phyloP scores from a whole-genome alignment of 2,329 filamentous ascomycete species.

The Cladophialophora carrionii region DNA sequence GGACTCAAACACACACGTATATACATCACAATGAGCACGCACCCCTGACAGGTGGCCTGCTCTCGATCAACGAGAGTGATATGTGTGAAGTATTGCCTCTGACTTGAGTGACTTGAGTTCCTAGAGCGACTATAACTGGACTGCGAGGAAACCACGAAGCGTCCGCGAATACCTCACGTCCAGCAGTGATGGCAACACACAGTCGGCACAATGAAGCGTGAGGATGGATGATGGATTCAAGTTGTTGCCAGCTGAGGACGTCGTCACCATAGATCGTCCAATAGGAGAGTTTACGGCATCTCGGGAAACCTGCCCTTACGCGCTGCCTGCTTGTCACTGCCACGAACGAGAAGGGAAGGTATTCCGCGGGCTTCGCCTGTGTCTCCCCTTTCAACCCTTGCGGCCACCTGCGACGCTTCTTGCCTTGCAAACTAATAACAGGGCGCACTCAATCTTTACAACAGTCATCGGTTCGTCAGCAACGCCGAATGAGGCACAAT shows the following conservation, averaged over 20 bases:
- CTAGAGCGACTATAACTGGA: too few relatives aligned
- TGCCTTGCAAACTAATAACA: not conserved
- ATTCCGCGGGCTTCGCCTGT: not conserved
- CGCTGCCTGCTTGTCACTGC: not conserved
- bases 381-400: not conserved
- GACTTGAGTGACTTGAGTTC: too few relatives aligned
- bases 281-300: slow-evolving; percentile 13
- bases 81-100: not conserved
- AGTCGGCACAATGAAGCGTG: not conserved
- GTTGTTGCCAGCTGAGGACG: not conserved
- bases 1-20: too few relatives aligned
- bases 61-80: not conserved
- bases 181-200: not conserved
- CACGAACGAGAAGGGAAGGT: not conserved
- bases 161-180: not conserved
- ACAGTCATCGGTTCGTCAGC: not conserved
- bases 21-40: too few relatives aligned
- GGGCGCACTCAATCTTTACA: not conserved
- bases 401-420: not conserved
- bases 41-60: not conserved
- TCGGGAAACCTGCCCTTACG: not conserved
- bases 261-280: not conserved
- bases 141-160: not conserved
- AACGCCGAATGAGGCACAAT: slow-evolving; percentile 1
- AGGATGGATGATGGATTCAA: not conserved